phyloP scores from a whole-genome alignment of 192 early-diverging fungal species.

The Rhizophagus clarus region DNA sequence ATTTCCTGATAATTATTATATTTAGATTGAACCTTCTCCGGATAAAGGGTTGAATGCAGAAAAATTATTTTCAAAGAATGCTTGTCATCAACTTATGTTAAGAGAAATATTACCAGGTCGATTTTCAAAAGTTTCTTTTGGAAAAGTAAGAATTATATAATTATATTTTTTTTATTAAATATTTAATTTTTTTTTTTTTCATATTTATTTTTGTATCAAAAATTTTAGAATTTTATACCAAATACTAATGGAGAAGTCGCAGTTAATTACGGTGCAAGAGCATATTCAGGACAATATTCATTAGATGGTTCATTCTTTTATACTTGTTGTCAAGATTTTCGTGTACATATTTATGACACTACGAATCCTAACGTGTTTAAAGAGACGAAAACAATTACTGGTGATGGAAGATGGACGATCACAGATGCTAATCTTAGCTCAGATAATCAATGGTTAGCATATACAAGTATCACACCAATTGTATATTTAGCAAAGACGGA shows the following conservation, averaged over 20 bases:
- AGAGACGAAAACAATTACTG: conserved; percentile 43
- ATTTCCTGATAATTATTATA: not conserved
- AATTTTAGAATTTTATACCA: conserved; percentile 37
- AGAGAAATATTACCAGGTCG: not conserved
- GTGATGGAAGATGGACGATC: conserved; percentile 68
- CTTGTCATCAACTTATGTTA: not conserved
- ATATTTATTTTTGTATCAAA: too few species aligned
- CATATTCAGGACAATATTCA: conserved; percentile 61
- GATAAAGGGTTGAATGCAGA: not conserved
- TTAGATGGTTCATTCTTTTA: conserved; percentile 58
- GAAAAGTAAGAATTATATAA: not conserved
- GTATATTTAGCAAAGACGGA: conserved; percentile 57
- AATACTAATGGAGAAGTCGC: conserved; percentile 44
- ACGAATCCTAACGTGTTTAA: conserved; percentile 43
- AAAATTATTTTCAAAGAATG: not conserved
- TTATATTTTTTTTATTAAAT: not conserved
- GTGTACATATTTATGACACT: conserved; percentile 62
- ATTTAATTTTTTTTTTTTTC: too few species aligned
- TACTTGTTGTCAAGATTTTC: conserved; percentile 60
- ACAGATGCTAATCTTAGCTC: conserved; percentile 55
- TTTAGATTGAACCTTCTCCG: not conserved
- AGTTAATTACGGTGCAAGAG: conserved; percentile 36
- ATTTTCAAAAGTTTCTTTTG: not conserved
- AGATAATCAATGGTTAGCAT: conserved; percentile 55
- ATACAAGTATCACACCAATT: conserved; percentile 61